Conservation (phyloP, 176 grass and related monocot species). For the Oryza nivara region DNA sequence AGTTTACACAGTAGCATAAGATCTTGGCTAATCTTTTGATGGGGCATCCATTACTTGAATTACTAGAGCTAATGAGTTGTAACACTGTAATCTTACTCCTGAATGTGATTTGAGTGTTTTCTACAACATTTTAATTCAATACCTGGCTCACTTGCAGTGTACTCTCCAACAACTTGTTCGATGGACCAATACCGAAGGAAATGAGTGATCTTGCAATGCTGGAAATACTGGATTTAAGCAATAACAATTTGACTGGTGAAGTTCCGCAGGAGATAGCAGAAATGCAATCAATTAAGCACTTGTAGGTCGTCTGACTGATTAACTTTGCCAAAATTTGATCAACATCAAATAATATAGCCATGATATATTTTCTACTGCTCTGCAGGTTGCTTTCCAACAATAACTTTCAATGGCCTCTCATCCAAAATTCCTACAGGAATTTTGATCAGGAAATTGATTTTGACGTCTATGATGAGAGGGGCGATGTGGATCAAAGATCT, state of each 20-base stretch:
- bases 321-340: conserved; percentile 7
- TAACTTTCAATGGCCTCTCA: conserved; percentile 56
- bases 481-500: conserved; percentile 55
- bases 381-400: conserved; percentile 90
- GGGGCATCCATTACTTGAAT: background rate
- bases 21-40: background rate
- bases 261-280: conserved; percentile 79
- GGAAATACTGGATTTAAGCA: conserved; percentile 87
- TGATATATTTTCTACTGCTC: conserved; percentile 16
- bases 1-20: conserved; percentile 22
- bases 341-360: conserved; percentile 21
- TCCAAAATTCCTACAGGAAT: conserved; percentile 53
- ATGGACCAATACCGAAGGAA: conserved; percentile 79
- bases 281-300: conserved; percentile 84
- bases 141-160: conserved; percentile 53
- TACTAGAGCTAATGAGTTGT: background rate
- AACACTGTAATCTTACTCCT: conserved; percentile 9
- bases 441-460: conserved; percentile 59
- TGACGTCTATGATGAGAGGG: conserved; percentile 48
- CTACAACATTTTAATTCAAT: conserved; percentile 22
- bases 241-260: conserved; percentile 77
- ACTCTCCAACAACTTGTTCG: conserved; percentile 80
- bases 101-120: conserved; percentile 3
- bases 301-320: conserved; percentile 63
- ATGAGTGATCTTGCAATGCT: conserved; percentile 64